phyloP scores from a whole-genome alignment of 371 early-diverging fungal species.

The Mucor indicus region DNA sequence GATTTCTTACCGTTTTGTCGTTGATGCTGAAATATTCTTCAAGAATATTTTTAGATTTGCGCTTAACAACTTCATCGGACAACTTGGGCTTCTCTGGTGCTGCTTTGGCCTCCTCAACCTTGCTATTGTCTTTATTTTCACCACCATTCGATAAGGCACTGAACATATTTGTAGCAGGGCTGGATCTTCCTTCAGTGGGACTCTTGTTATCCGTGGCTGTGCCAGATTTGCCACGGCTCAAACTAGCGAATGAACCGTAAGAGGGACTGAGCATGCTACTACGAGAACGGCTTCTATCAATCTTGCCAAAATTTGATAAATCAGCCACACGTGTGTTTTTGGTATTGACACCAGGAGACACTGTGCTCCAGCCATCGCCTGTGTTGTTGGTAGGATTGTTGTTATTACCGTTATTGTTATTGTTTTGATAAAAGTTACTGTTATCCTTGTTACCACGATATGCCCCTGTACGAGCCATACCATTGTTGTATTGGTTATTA shows the following conservation, averaged over 20 bases:
- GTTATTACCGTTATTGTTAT: background rate
- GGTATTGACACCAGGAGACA: constrained; percentile 46
- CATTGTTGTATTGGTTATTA: constrained; percentile 9
- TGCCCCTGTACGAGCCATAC: constrained; percentile 62
- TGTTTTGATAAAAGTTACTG: constrained; percentile 5
- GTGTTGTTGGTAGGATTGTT: background rate
- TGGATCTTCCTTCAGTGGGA: constrained; percentile 23
- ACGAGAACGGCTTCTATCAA: constrained; percentile 60
- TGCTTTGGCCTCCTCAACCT: background rate
- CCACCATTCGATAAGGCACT: constrained; percentile 38
- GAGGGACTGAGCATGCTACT: constrained; percentile 58
- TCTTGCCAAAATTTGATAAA: constrained; percentile 77
- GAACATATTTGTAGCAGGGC: constrained; percentile 58
- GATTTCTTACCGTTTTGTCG: constrained; percentile 43
- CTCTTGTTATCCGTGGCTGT: constrained; percentile 28
- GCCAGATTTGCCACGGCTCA: constrained; percentile 29
- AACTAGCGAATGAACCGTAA: constrained; percentile 55
- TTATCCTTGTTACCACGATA: constrained; percentile 48
- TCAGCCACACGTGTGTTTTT: constrained; percentile 53
- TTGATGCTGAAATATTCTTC: constrained; percentile 65
- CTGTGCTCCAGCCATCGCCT: constrained; percentile 75
- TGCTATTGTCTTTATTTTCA: constrained; percentile 12
- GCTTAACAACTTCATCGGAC: constrained; percentile 51
- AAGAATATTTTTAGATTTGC: constrained; percentile 66
- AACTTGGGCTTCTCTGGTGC: constrained; percentile 24